A percentile compares a stretch with the other conserved stretches of the same genome.
Evolutionary conservation across 192 early-diverging fungal species (phyloP).

Genomic region (Entomortierella lignicola): DNA sequence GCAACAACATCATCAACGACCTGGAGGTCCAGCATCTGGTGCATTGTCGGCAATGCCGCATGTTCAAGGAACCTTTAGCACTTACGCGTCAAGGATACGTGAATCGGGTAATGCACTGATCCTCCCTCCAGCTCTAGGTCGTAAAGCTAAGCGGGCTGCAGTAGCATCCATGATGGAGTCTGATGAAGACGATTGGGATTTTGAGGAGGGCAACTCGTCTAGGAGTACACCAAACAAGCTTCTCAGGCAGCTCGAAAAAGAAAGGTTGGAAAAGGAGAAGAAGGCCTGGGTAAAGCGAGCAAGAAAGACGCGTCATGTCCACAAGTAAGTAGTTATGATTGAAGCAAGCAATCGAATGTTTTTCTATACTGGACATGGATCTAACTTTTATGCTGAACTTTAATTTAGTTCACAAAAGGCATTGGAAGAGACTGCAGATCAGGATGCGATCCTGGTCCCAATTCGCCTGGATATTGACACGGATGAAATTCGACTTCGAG

Average conservation of each 20-base stretch:
- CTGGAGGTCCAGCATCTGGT: constrained; percentile 2
- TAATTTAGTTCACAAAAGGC: constrained; percentile 52
- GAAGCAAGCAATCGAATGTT: too few relatives aligned
- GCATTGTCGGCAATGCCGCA: background rate
- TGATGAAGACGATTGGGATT: constrained; percentile 60
- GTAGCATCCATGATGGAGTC: constrained; percentile 49
- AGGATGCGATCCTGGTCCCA: constrained; percentile 84
- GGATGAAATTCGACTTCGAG: constrained; percentile 85
- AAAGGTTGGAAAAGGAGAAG: constrained; percentile 54
- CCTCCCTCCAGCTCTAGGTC: constrained; percentile 55
- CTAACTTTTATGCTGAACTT: too few relatives aligned
- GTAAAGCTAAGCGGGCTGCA: constrained; percentile 51
- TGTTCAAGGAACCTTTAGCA: constrained; percentile 54
- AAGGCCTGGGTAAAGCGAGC: constrained; percentile 32
- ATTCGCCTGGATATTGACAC: constrained; percentile 91
- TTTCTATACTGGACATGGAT: too few relatives aligned
- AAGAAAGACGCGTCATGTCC: constrained; percentile 52
- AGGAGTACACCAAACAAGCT: constrained; percentile 41
- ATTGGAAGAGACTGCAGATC: constrained; percentile 67
- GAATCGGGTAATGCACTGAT: constrained; percentile 63
- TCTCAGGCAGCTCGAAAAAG: constrained; percentile 33
- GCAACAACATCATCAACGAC: constrained; percentile 3
- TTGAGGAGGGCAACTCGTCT: constrained; percentile 50
- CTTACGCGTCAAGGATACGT: constrained; percentile 62
- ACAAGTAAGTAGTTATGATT: too few relatives aligned